Evolutionary conservation across 306 rosid genomes (phyloP).

Genomic region (Rosa multiflora): DNA sequence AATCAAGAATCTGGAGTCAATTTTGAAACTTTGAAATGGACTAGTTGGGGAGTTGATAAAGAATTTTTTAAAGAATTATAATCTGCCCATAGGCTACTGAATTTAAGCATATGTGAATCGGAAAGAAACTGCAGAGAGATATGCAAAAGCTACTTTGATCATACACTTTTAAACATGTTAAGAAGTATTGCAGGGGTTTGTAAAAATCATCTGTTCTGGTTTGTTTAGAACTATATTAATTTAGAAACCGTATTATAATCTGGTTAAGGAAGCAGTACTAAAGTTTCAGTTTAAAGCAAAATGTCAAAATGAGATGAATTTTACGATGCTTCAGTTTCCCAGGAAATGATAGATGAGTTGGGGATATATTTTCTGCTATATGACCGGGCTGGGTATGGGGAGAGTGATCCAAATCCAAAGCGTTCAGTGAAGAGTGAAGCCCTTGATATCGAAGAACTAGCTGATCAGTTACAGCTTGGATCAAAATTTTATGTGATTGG

Average conservation of each 20-base stretch:
- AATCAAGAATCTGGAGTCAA: background rate
- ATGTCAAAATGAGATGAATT: conserved; percentile 25
- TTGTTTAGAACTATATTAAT: background rate
- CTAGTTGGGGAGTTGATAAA: background rate
- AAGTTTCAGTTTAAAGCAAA: conserved; percentile 8
- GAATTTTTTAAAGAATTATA: background rate
- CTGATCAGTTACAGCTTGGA: conserved; percentile 70
- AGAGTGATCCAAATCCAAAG: conserved; percentile 84
- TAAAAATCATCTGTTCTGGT: background rate
- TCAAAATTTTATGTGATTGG: conserved; percentile 79
- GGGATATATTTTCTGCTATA: conserved; percentile 70
- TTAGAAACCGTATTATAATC: background rate
- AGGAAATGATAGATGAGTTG: conserved; percentile 78
- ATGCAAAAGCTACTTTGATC: background rate
- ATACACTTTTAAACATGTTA: background rate
- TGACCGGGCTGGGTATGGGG: conserved; percentile 94
- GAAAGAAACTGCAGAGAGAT: background rate
- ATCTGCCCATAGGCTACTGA: background rate
- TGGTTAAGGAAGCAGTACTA: background rate
- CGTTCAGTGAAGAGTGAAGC: conserved; percentile 76
- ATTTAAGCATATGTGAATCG: background rate
- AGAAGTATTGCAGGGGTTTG: background rate
- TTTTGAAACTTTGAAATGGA: background rate
- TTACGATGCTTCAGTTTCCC: conserved; percentile 40
- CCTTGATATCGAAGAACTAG: conserved; percentile 79